A percentile compares a stretch with the other conserved stretches of the same genome.
Conservation (phyloP, 2,329 filamentous ascomycete species). For the Monosporascus sp. region DNA sequence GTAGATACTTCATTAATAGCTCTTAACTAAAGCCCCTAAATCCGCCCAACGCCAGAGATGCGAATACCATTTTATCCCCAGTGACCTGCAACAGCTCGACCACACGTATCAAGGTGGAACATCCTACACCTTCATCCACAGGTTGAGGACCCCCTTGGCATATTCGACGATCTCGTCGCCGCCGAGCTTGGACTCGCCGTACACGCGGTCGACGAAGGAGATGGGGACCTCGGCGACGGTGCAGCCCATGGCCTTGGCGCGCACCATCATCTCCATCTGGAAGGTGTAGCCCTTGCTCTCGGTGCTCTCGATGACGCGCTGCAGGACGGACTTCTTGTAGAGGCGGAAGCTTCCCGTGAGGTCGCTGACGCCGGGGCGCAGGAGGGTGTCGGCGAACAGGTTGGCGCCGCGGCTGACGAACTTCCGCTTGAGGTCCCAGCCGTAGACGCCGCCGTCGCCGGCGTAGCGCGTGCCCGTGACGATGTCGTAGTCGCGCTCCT, state of each 20-base stretch:
- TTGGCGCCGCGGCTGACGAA: constrained; percentile 84
- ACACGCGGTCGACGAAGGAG: constrained; percentile 89
- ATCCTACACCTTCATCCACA: constrained; percentile 70
- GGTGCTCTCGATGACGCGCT: constrained; percentile 84
- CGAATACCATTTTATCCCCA: constrained; percentile 5
- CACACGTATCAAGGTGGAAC: not conserved
- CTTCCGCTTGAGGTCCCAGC: constrained; percentile 92
- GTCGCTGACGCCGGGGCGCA: constrained; percentile 90
- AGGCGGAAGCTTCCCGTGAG: constrained; percentile 90
- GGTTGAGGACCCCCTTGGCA: constrained; percentile 71
- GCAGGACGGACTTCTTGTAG: constrained; percentile 85
- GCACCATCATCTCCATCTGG: constrained; percentile 99
- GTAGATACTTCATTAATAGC: constrained; percentile 14
- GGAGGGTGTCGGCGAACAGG: constrained; percentile 88
- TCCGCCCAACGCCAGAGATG: constrained; percentile 19
- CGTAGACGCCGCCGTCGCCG: constrained; percentile 81
- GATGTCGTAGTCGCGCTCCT: constrained; percentile 78
- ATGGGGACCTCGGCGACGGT: constrained; percentile 94
- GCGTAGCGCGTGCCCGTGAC: constrained; percentile 95
- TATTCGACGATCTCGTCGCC: constrained; percentile 96
- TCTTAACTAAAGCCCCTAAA: constrained; percentile 12
- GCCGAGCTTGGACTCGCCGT: constrained; percentile 91
- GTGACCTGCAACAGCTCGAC: constrained; percentile 3
- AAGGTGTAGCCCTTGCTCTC: constrained; percentile 98
- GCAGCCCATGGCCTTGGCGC: constrained; percentile 92